Evolutionary conservation across 2,329 filamentous ascomycete genomes (phyloP).

Genomic region (Diaporthe citri): DNA sequence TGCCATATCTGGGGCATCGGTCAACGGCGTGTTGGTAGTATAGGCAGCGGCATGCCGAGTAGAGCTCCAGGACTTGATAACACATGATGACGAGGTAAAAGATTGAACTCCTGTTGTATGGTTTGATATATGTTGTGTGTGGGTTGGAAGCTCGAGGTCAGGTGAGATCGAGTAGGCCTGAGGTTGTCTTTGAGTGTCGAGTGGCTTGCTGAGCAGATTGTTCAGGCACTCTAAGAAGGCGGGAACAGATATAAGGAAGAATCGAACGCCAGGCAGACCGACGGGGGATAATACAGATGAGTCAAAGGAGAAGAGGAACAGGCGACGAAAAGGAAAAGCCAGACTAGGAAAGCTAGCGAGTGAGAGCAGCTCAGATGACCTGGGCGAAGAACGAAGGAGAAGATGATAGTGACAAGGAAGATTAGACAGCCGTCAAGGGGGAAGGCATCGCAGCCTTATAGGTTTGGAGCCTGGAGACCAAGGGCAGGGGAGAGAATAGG

Average conservation of each 20-base stretch:
- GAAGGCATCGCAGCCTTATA: slow-evolving; percentile 70
- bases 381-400: slow-evolving; percentile 40
- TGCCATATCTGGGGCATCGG: slow-evolving; percentile 81
- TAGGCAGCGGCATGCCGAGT: slow-evolving; percentile 87
- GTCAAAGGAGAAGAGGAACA: slow-evolving; percentile 36
- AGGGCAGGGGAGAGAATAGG: slow-evolving; percentile 43
- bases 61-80: slow-evolving; percentile 87
- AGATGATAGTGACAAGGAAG: slow-evolving; percentile 45
- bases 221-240: slow-evolving; percentile 33
- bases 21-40: slow-evolving; percentile 92
- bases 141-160: slow-evolving; percentile 43
- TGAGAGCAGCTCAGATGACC: slow-evolving; percentile 40
- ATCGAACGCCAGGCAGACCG: slow-evolving; percentile 33
- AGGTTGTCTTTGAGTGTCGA: slow-evolving; percentile 22
- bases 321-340: slow-evolving; percentile 42
- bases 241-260: slow-evolving; percentile 28
- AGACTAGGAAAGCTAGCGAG: slow-evolving; percentile 41
- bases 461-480: slow-evolving; percentile 54
- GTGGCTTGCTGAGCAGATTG: slow-evolving; percentile 28
- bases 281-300: slow-evolving; percentile 36
- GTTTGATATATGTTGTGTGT: slow-evolving; percentile 41
- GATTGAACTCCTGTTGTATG: slow-evolving; percentile 42
- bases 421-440: slow-evolving; percentile 42
- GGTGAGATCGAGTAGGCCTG: slow-evolving; percentile 30
- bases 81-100: slow-evolving; percentile 73